Evolutionary conservation across 106 monocot species (phyloP).

Genomic region (Iris macrosiphon): DNA sequence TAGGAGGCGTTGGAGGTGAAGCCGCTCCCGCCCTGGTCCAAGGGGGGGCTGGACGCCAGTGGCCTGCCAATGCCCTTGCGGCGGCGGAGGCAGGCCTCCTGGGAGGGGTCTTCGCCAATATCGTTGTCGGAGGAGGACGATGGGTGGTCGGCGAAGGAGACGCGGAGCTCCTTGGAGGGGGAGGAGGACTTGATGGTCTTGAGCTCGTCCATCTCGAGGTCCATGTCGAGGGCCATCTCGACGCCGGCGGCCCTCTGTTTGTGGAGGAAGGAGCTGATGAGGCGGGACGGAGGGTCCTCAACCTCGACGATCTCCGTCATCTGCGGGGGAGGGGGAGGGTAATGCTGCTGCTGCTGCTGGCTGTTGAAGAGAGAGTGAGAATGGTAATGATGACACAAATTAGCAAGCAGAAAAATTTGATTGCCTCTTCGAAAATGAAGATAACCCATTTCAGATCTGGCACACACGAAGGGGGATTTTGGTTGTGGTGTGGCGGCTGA

Average conservation of each 20-base stretch:
- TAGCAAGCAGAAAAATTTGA: no score
- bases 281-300: slow-evolving; percentile 39
- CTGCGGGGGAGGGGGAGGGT: no score
- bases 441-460: no score
- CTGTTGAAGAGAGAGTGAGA: no score
- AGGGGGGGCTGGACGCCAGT: not conserved
- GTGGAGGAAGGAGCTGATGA: slow-evolving; percentile 32
- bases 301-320: not conserved
- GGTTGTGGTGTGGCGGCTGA: no score
- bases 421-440: no score
- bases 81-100: not conserved
- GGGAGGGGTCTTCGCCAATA: not conserved
- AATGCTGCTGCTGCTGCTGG: no score
- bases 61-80: not conserved
- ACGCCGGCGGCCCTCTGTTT: slow-evolving; percentile 31
- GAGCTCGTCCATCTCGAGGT: slow-evolving; percentile 55
- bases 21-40: not conserved
- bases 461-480: no score
- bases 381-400: no score
- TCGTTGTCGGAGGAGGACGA: slow-evolving; percentile 14
- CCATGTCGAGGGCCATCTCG: slow-evolving; percentile 36
- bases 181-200: not conserved
- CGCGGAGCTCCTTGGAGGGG: slow-evolving; percentile 35
- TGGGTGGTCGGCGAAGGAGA: slow-evolving; percentile 25
- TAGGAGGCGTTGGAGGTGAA: slow-evolving; percentile 33